Evolutionary conservation across 345 rosid genomes (phyloP), one percentile per base, ranked within the genome.

Genomic region (Citrus unshiu): DNA sequence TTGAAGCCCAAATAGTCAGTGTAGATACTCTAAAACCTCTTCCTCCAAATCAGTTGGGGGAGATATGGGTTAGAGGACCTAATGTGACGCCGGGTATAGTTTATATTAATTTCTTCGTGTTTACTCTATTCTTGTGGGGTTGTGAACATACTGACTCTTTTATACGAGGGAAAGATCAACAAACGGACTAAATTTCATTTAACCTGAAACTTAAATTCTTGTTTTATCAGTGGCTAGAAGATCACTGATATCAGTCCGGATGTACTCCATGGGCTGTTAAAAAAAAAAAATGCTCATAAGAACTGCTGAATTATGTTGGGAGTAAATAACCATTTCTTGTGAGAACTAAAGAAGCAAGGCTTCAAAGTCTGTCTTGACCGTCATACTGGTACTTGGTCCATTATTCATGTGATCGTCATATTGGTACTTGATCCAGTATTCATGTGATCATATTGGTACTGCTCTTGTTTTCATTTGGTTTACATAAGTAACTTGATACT

Each of bases 21-120:
- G 84, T 86, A 25, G 95, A 93, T 51, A 81, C 85, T 39, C 84
- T 70, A 70, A 92, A 90, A 84, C 88, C 88, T 79, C 94, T 91
- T 65, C 93, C 97, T 81, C 99, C 97, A 22, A 90, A 78, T 60
- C 94, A 93, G 46, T 8, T 80, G 6, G 98, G 99, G 1, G 99
- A 96, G 84, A 86, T 93, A 32, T 93, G 91, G 94, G 93, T 91
- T 81, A 91, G 98, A 67, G 98, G 99, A 25, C 92, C 93, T 54
- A 96, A 93, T 83, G 88, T 93, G 95, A 96, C 91, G 98, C 84
- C 75, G 93, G 98, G 97, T 95, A 85, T 7, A 25, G 29, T 72
- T 21, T 62, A 12, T 59, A 51, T 72, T 58, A 70, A 27, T 62
- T 60, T 4, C 69, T 62, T 57, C 57, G 39, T 9, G 32, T 65